Evolutionary conservation across 1,139 yeast species (phyloP), one percentile per base, ranked within the genome.

Genomic region (Saccharomyces pastorianus): DNA sequence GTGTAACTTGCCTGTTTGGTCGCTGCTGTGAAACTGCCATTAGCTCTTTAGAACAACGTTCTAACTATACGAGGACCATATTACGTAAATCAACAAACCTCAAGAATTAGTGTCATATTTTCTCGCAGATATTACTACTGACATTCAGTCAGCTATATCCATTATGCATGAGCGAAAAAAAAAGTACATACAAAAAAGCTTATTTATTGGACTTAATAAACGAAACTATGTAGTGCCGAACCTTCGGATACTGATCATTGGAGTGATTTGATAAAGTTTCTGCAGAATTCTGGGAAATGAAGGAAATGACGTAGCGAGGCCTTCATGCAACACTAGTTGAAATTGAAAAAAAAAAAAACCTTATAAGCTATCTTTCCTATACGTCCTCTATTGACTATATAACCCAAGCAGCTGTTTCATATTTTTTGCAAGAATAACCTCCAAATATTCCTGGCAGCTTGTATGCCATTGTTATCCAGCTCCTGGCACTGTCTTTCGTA

Each of bases 401-500:
- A 20, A 17, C n/a, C 7, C 26, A 38, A 9, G 6, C 26, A 14
- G n/a, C 5, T 20, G 23, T 38, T 44, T 44, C 47, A 54, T 44
- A 56, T 47, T 41, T 53, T 55, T 14, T 55, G 53, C 26, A 50
- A 47, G 47, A 55, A 60, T 29, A 61, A 42, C 25, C 51, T 53
- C 58, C 63, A 60, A 9, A 61, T 55, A 46, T 44, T 50, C n/a
- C 52, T 31, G 13, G 61, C 59, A 14, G 55, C 59, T 17, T 47
- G 42, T 13, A 46, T 50, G 11, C 64, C 64, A 28, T 61, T 58
- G 42, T 61, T 61, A 7, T 48, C 41, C 26, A 32, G 32, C 47
- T 28, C 13, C 31, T 28, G 14, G 46, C 54, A 31, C 27, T 46
- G 47, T n/a, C 41, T 29, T 41, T 53, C 55, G 31, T 53, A 11